A percentile compares a stretch with the other conserved stretches of the same genome.
These are phyloP conservation scores for Chenopodium album DNA, from an alignment of 148 eudicot species.

Conservation along the genomic window DNA sequence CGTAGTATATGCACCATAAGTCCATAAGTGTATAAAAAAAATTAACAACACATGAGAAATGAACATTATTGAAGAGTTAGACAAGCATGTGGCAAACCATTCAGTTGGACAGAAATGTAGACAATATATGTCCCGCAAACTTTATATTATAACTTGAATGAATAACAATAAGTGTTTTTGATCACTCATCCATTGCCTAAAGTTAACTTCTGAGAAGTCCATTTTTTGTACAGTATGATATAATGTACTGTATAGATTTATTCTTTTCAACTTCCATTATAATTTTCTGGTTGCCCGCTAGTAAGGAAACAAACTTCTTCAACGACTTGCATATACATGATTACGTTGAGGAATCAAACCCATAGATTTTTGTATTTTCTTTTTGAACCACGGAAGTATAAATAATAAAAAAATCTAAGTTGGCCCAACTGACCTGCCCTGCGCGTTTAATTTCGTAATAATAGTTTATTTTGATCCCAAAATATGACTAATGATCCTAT, in stretches of 20 bases:
- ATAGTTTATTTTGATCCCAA: no score
- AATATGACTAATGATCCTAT: no score
- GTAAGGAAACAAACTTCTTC: neutral
- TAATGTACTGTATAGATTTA: neutral
- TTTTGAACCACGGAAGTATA: no score
- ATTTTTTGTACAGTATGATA: neutral
- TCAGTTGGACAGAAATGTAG: neutral
- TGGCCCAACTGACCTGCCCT: no score
- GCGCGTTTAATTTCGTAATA: no score
- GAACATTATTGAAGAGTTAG: slow-evolving; percentile 16
- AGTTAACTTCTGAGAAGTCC: neutral
- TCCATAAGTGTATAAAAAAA: no score
- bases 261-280: slow-evolving; percentile 4
- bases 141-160: neutral
- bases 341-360: neutral
- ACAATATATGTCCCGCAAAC: slow-evolving; percentile 8
- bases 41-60: neutral
- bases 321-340: neutral
- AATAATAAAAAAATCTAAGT: no score
- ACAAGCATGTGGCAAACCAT: slow-evolving; percentile 21
- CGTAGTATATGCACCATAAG: no score
- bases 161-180: neutral
- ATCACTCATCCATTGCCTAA: neutral
- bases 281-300: neutral
- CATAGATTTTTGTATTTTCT: no score